Percentiles rank a stretch among this genome's conserved stretches.
phyloP scores from a whole-genome alignment of 495 filamentous ascomycete species.

The Penicillium cataractarum region DNA sequence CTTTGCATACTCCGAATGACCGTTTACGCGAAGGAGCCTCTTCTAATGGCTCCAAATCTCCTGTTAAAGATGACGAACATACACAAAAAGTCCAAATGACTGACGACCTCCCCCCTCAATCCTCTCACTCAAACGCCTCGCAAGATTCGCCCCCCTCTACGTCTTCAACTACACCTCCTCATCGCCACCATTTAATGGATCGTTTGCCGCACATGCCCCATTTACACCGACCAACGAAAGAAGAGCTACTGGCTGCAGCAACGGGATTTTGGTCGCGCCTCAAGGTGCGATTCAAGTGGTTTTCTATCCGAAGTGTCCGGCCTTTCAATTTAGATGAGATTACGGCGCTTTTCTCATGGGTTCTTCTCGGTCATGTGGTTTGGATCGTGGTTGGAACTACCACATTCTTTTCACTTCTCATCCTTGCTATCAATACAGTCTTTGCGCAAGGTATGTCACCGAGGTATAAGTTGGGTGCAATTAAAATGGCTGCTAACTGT shows the following conservation, averaged over 20 bases:
- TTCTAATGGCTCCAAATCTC: constrained; percentile 13
- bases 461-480: not conserved
- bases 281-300: constrained; percentile 95
- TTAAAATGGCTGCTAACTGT: constrained; percentile 20
- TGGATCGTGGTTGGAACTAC: constrained; percentile 96
- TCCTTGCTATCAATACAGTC: constrained; percentile 91
- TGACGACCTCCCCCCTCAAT: constrained; percentile 11
- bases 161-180: constrained; percentile 15
- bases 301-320: constrained; percentile 90
- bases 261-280: constrained; percentile 92
- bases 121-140: not conserved
- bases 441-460: constrained; percentile 79
- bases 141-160: constrained; percentile 16
- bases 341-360: constrained; percentile 92
- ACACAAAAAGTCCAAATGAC: constrained; percentile 13
- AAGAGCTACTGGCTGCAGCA: constrained; percentile 89
- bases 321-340: constrained; percentile 97
- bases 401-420: constrained; percentile 91
- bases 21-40: constrained; percentile 13
- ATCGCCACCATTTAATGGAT: constrained; percentile 57
- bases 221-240: constrained; percentile 84
- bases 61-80: constrained; percentile 20
- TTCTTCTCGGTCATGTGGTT: constrained; percentile 87
- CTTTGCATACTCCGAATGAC: constrained; percentile 40
- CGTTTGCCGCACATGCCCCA: constrained; percentile 72